Evolutionary conservation across 495 filamentous ascomycete genomes (phyloP).

Genomic region (Ascodesmis nigricans): DNA sequence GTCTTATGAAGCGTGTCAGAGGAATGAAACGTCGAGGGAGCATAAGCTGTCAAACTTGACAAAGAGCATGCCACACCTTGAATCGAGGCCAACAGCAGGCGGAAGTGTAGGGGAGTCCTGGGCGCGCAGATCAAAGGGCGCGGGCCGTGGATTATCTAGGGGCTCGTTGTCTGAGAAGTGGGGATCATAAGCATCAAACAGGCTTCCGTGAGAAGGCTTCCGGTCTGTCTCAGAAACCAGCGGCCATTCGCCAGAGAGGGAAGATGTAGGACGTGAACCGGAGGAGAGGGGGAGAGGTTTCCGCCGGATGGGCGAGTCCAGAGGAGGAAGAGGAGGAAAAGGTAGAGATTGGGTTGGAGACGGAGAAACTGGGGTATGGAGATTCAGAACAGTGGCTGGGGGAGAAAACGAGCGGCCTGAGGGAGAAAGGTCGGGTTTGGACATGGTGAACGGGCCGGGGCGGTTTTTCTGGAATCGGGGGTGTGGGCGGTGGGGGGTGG

Average conservation of each 20-base stretch:
- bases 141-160: constrained; percentile 3
- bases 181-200: neutral
- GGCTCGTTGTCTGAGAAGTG: constrained; percentile 10
- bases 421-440: too few relatives aligned
- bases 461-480: too few relatives aligned
- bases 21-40: constrained; percentile 9
- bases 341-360: too few relatives aligned
- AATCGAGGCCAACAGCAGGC: constrained; percentile 11
- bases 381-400: too few relatives aligned
- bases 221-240: too few relatives aligned
- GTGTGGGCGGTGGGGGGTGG: too few relatives aligned
- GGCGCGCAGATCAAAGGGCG: constrained; percentile 9
- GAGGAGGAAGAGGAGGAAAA: too few relatives aligned
- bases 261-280: constrained; percentile 10
- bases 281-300: constrained; percentile 21
- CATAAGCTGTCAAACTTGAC: constrained; percentile 13
- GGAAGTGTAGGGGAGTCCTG: constrained; percentile 21
- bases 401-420: too few relatives aligned
- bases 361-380: too few relatives aligned
- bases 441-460: too few relatives aligned
- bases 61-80: constrained; percentile 7
- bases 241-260: constrained; percentile 5
- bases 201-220: constrained; percentile 4
- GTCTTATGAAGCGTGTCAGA: constrained; percentile 10
- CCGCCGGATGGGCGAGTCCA: constrained; percentile 20